Base-by-base conservation (phyloP, 78 protist species). In the Diacronema lutheri region DNA sequence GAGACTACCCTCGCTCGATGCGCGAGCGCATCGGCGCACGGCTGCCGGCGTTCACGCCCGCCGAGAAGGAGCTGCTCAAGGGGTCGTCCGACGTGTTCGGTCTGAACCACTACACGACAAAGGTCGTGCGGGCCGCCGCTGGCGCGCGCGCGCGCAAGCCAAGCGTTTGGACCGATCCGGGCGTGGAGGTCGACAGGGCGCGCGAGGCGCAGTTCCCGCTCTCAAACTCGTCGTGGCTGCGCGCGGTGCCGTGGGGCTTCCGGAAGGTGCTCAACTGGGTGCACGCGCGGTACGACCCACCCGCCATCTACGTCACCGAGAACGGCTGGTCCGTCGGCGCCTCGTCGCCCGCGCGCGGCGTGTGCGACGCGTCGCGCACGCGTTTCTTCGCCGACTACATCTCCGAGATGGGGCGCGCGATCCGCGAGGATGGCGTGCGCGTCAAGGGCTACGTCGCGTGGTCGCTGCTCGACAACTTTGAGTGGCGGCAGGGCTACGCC, bases 401-500 rank as follows among this genome's bases (percentile, higher is more conserved):
- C 37, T 38, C 46, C 60, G 60, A 86, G 23, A 11, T 88, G 40
- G 31, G 5, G 26, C 1, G 2, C 31, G 84, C 89, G 29, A 84
- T 86, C 29, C 41, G 13, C 58, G 38, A 25, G n/a, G 83, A 77
- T 2, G 83, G 72, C 31, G 85, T 81, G 37, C 16, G 1, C 38
- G 64, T 90, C n/a, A 14, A 44, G 20, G 92, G 93, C 55, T 90
- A 90, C 77, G 37, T 64, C 16, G 88, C 16, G 13, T 90, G 92
- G 92, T n/a, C 81, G 57, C 74, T 90, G 33, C 56, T 90, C 71
- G 92, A 90, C 81, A 90, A 86, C 69, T 89, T 21, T 9, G 92
- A 90, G 31, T 90, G 93, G 92, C 85, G 90, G 14, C 90, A 90
- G 23, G 92, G 92, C 11, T 86, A 85, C 33, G 7, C 92, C 20